Percentiles rank a stretch among this genome's conserved stretches.
phyloP scores from a whole-genome alignment of 257 asterid species.

The Nyctanthes arbortristis region DNA sequence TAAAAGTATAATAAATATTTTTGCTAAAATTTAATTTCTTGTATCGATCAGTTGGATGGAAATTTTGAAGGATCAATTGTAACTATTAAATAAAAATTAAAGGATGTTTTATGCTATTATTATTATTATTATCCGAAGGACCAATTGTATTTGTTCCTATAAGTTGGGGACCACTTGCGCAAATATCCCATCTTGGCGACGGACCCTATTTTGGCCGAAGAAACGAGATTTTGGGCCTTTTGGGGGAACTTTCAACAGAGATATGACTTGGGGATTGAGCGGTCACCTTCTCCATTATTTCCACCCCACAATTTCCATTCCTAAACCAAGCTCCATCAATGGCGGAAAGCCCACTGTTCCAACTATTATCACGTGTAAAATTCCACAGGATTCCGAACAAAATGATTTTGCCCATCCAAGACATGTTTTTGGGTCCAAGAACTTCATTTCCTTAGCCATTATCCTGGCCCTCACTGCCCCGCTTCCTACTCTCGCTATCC shows the following conservation, averaged over 20 bases:
- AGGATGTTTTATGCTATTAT: no score
- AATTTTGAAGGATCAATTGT: no score
- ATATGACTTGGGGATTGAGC: not conserved
- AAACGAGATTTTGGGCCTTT: not conserved
- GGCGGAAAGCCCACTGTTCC: slow-evolving; percentile 8
- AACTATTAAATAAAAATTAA: no score
- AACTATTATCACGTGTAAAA: not conserved
- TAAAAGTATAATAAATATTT: no score
- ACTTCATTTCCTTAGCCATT: slow-evolving; percentile 59
- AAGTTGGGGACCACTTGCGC: not conserved
- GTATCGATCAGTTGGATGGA: no score
- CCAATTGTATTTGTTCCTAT: no score
- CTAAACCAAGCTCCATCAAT: slow-evolving; percentile 26
- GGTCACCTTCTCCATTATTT: slow-evolving; percentile 29
- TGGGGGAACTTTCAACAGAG: not conserved
- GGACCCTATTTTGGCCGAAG: no score
- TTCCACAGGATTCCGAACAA: not conserved
- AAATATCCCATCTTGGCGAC: no score
- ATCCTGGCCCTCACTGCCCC: slow-evolving; percentile 64
- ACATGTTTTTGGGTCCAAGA: slow-evolving; percentile 31
- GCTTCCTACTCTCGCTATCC: slow-evolving; percentile 72
- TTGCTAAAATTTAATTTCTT: no score
- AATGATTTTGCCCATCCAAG: slow-evolving; percentile 2
- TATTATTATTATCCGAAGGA: no score
- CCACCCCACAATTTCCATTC: slow-evolving; percentile 22